Base-by-base conservation (phyloP, 2,329 filamentous ascomycete species). In the Gnomoniopsis smithogilvyi region DNA sequence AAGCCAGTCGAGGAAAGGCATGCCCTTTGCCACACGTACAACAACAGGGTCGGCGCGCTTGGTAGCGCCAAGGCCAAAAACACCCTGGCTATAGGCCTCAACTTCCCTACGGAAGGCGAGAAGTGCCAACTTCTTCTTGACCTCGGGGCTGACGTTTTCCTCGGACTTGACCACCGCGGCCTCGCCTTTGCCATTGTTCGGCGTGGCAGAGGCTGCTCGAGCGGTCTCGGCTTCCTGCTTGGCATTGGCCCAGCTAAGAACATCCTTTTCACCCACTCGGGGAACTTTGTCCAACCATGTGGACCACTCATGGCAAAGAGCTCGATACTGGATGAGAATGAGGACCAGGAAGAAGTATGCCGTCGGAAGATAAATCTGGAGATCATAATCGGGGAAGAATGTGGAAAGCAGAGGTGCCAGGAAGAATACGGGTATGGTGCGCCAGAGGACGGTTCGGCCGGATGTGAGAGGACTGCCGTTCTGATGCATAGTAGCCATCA, bases 361-460 rank as follows among this genome's bases (percentile, higher is more conserved):
- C 1, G 85, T 72, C 2, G 76, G 73, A 1, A 85, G 75, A 64
- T 87, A 87, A 33, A 87, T 77, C 26, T 76, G 71, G 0, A 83
- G 73, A 64, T 87, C 84, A 62, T 84, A 72, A 2, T 76, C 76
- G 11, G 74, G 70, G 26, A 80, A 66, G 64, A 80, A 85, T 0
- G 78, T 76, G 0, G 83, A 83, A 11, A 85, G 67, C 21, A 86
- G 71, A 1, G 84, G 84, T 0, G 83, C 82, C 22, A 86, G 70
- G 56, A 83, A 76, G 6, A 87, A 73, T 1, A 84, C 74, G 0
- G 83, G 82, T 36, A 87, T 77, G 36, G 81, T 80, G 17, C 73
- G 67, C 62, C 84, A 80, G 51, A 86, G 81, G 2, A 81, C 70
- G 49, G 77, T 80, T 24, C 84, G 79, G 0, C 83, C 83, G n/a